Base-by-base conservation (phyloP, 352 stramenopile genomes). In the Globisporangium recalcitrans region DNA sequence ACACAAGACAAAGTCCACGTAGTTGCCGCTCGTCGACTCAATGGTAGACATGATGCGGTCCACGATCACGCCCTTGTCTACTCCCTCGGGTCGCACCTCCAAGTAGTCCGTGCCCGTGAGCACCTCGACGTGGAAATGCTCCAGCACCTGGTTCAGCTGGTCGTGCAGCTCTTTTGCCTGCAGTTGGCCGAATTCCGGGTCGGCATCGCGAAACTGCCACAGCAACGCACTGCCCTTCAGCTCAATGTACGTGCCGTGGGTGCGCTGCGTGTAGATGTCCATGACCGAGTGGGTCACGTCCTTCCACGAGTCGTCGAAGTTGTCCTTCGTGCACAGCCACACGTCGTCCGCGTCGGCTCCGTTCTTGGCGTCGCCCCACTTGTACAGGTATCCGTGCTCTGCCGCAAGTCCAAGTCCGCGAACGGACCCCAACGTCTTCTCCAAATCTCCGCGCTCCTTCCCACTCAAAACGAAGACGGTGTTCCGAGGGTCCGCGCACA, bases 311-410 rank as follows among this genome's bases (percentile, higher is more conserved):
- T 98, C 88, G 64, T 98, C 91, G 68, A 97, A 96, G 64, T 93
- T 91, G 67, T 95, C 80, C 66, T 91, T 95, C 42, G 82, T 93
- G 64, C 78, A 96, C 55, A 93, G 67, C 82, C 84, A 93, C 29
- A 89, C 76, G 34, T 88, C 79, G 62, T 86, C 73, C 22, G 75
- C 65, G 26, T 80, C 63, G 1, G 40, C 52, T 10, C 63, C 69
- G 51, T 62, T 72, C 36, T 70, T 67, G n/a, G 63, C 54, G 48
- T 77, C 77, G 16, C 82, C 88, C 93, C 93, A 98, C 49, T 97
- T 98, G 72, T 99, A 99, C 73, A 99, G 94, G 79, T 98, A 99
- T 10, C 98, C 98, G 73, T 99, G 97, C 72, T 99, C 98, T 22
- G 97, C 97, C 5, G 95, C 97, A 32, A 99, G 75, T 47, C 97